Base-by-base conservation (phyloP, 805 yeast species). In the Geotrichum ghanense region DNA sequence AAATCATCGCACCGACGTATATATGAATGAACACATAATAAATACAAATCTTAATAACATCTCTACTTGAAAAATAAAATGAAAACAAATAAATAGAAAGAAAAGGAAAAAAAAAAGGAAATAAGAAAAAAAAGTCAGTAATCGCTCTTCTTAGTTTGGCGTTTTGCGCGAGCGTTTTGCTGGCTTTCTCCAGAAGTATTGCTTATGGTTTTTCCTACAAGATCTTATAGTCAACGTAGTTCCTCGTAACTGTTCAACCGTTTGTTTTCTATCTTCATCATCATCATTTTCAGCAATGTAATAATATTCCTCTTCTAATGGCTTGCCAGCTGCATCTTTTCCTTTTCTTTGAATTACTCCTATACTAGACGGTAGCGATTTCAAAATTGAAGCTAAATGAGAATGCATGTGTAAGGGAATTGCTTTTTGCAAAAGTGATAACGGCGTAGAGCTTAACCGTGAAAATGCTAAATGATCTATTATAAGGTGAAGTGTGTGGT, bases 291-390 rank as follows among this genome's bases (percentile, higher is more conserved):
- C 97, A 2, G 88, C 79, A 48, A 81, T 78, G 60, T 92, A 92
- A 63, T 88, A 92, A 60, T 86, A 92, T 61, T 92, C 97, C 61
- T 87, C 95, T 54, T 90, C 97, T 51, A 92, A 70, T 2, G 84
- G 85, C 62, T 88, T 87, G 9, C 97, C 98, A 2, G 96, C 94
- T 2, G 97, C 97, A 64, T 92, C 98, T 62, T 88, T 89, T 43
- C 97, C 97, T 49, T 75, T 72, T 63, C 97, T 81, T 57, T 78
- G 76, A 50, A 92, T 89, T 9, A 83, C 82, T n/a, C 97, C 97
- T 48, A 90, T 74, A 56, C 90, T 82, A 3, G 64, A 56, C 5
- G 37, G 37, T 34, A 78, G 66, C 41, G 63, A 59, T 45, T 66
- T 63, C 41, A 79, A 68, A 5, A 77, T 58, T 17, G 60, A 60